Evolutionary conservation across 495 filamentous ascomycete genomes (phyloP).

Genomic region (Entonaema liquescens): DNA sequence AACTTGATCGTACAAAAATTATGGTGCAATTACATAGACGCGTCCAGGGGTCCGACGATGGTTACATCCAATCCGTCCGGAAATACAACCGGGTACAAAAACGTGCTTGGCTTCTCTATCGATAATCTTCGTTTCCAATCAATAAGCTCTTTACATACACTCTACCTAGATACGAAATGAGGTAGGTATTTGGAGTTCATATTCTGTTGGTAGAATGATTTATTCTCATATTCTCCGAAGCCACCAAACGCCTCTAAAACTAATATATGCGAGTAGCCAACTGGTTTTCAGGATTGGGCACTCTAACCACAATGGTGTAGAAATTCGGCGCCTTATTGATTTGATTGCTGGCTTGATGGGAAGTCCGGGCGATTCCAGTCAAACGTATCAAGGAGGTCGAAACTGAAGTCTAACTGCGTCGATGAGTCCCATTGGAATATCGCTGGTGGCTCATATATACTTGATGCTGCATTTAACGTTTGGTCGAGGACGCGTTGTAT

Average conservation of each 20-base stretch:
- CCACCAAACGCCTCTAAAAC: no score
- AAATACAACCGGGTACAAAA: neutral
- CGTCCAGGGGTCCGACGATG: slow-evolving; percentile 1
- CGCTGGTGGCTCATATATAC: slow-evolving; percentile 29
- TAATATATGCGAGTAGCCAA: no score
- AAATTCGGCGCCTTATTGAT: slow-evolving; percentile 11
- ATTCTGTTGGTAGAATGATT: no score
- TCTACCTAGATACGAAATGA: no score
- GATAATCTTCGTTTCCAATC: no score
- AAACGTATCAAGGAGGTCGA: slow-evolving; percentile 49
- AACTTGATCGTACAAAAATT: neutral
- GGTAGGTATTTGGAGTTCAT: no score
- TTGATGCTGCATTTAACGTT: slow-evolving; percentile 46
- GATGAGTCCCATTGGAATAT: slow-evolving; percentile 37
- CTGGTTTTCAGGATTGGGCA: no score
- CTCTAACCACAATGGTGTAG: no score
- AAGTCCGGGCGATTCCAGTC: slow-evolving; percentile 45
- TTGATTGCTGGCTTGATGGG: slow-evolving; percentile 39
- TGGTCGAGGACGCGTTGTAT: slow-evolving; percentile 59
- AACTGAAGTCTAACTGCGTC: slow-evolving; percentile 44
- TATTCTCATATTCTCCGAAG: no score
- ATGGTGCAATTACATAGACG: neutral
- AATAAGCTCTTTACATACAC: no score
- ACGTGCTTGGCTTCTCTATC: slow-evolving; percentile 1
- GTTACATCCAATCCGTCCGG: slow-evolving; percentile 5